Conservation (phyloP, 331 rosid genomes). For the Malus hybrid region DNA sequence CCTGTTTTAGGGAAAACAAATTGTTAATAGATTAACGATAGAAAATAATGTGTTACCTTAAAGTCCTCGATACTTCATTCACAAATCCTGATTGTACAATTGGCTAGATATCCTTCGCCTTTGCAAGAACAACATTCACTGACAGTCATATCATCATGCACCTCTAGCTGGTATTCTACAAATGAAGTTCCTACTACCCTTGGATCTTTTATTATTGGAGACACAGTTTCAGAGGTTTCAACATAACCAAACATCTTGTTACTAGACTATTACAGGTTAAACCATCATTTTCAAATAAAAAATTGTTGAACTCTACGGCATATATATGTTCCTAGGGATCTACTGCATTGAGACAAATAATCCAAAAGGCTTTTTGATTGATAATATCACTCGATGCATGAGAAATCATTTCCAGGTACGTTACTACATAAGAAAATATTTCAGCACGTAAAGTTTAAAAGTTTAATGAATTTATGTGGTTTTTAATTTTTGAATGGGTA, state of each 20-base stretch:
- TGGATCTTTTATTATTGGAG: conserved; percentile 13
- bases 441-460: background rate
- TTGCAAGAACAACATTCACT: conserved; percentile 38
- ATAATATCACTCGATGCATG: conserved; percentile 55
- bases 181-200: conserved; percentile 15
- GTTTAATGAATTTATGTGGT: too few relatives aligned
- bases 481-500: too few relatives aligned
- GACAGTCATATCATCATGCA: conserved; percentile 30
- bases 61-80: conserved; percentile 38
- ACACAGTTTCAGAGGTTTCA: conserved; percentile 16
- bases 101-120: conserved; percentile 56
- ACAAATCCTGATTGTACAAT: conserved; percentile 40
- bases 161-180: conserved; percentile 23
- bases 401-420: conserved; percentile 62
- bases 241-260: conserved; percentile 17
- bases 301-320: conserved; percentile 21
- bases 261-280: conserved; percentile 11
- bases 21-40: background rate
- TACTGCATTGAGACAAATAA: conserved; percentile 49
- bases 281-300: conserved; percentile 10
- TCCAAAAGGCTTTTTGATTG: conserved; percentile 60
- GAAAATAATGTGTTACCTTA: conserved; percentile 43
- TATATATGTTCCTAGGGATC: conserved; percentile 22
- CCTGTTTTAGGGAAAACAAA: background rate
- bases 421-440: conserved; percentile 70